Base-by-base conservation (phyloP, 495 filamentous ascomycete species). In the Tuber borchii region DNA sequence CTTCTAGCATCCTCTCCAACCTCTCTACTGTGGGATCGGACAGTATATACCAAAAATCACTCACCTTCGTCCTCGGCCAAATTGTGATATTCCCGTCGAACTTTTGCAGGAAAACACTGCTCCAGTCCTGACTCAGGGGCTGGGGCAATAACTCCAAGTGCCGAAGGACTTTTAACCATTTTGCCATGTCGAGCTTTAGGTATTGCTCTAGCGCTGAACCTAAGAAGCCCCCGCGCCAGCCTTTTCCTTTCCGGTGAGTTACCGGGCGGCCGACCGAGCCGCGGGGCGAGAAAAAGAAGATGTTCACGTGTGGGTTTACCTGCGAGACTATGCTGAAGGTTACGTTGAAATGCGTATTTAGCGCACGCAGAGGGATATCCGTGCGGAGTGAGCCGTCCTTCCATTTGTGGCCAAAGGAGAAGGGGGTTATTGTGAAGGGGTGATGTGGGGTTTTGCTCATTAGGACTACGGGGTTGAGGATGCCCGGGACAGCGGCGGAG, bases 281-380 rank as follows among this genome's bases (percentile, higher is more conserved):
- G 48, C 96, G 89, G 5, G 93, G 94, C 44, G 92, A 95, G 86
- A 98, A 99, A 87, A 99, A 97, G 87, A 99, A 98, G 26, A 97
- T 89, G 80, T 97, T 97, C 84, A 99, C 92, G 83, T 98, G 95
- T 2, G 96, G 95, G 83, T 99, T 99, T 44, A 97, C 95, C 84
- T 99, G 95, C 73, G 89, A 92, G 83, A 99, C 95, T 78, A 99
- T 94, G 74, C 92, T 92, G 84, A 98, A 99, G 78, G 94, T 97
- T 80, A 98, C 96, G 83, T 97, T 97, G 88, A 98, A 98, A 83
- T 97, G 93, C 1, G 95, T 86, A 81, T 98, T 98, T 65, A 99
- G 86, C 10, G 94, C 90, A 84, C 93, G 95, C 82, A 98, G 90
- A 0, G 95, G 95, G 74, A 99, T 97, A 83, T 99, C 95, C 2